Conservation (phyloP, 2,329 filamentous ascomycete genomes). For the Ophiostoma australiae region DNA sequence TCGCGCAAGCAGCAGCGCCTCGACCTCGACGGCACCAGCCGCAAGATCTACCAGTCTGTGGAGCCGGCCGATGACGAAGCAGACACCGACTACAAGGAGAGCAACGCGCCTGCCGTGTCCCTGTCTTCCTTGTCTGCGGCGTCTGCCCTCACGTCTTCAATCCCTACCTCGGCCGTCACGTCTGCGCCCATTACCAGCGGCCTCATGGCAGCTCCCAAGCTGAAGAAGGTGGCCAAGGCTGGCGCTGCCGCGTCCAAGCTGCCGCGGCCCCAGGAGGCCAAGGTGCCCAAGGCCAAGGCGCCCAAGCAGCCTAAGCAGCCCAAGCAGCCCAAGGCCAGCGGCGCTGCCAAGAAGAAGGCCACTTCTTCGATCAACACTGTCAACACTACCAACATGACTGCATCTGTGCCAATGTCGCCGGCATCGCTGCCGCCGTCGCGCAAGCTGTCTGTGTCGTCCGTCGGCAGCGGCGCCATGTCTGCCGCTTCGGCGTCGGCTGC, state of each 20-base stretch:
- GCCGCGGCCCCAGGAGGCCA: constrained; percentile 33
- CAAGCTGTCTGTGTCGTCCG: constrained; percentile 68
- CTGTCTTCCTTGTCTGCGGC: not conserved
- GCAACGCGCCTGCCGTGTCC: constrained; percentile 33
- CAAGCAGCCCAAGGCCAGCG: constrained; percentile 45
- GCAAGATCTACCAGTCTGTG: constrained; percentile 48
- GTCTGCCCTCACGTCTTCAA: not conserved
- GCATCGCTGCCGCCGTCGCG: constrained; percentile 66
- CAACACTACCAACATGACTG: not conserved
- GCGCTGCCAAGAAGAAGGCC: constrained; percentile 45
- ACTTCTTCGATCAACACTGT: not conserved
- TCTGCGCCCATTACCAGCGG: constrained; percentile 13
- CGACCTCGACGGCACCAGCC: constrained; percentile 41
- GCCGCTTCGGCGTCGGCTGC: constrained; percentile 17
- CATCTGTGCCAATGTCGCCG: constrained; percentile 50
- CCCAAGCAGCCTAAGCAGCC: constrained; percentile 42
- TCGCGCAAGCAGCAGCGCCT: constrained; percentile 53
- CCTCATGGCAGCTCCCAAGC: constrained; percentile 39
- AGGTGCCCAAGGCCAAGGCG: constrained; percentile 43
- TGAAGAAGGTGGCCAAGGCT: constrained; percentile 39
- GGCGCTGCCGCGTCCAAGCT: constrained; percentile 37
- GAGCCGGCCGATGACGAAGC: constrained; percentile 51
- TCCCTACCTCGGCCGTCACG: not conserved
- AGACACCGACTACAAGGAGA: constrained; percentile 50
- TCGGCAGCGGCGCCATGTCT: constrained; percentile 31